A percentile compares a stretch with the other conserved stretches of the same genome.
These are phyloP conservation scores for Talaromyces sp. DNA, from an alignment of 2,329 filamentous ascomycete species.

Conservation along the genomic window DNA sequence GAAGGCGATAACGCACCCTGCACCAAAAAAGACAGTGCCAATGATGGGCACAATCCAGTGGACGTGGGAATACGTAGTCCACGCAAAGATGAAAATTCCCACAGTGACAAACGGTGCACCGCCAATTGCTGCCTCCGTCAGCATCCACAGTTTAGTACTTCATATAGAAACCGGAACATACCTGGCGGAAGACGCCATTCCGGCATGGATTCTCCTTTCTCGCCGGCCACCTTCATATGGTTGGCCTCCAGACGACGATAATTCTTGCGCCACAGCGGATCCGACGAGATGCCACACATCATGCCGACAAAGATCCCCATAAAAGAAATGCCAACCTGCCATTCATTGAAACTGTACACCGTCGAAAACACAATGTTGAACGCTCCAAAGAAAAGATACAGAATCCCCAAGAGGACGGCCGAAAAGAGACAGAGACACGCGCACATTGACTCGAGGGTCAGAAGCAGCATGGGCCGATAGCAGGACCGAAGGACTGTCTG, in stretches of 20 bases:
- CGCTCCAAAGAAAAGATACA: slow-evolving; percentile 88
- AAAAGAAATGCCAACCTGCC: slow-evolving; percentile 76
- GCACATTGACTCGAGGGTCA: slow-evolving; percentile 80
- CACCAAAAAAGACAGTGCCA: slow-evolving; percentile 65
- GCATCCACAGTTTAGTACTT: neutral
- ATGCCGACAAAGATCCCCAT: slow-evolving; percentile 49
- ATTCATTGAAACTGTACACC: slow-evolving; percentile 71
- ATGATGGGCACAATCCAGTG: slow-evolving; percentile 75
- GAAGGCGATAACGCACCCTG: slow-evolving; percentile 52
- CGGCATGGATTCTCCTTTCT: slow-evolving; percentile 60
- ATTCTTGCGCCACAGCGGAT: slow-evolving; percentile 43
- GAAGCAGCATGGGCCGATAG: slow-evolving; percentile 68
- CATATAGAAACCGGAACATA: slow-evolving; percentile 27
- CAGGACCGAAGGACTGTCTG: slow-evolving; percentile 54
- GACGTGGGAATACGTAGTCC: slow-evolving; percentile 68
- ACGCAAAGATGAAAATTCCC: slow-evolving; percentile 83
- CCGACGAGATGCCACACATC: slow-evolving; percentile 39
- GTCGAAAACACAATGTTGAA: slow-evolving; percentile 73
- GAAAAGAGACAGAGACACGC: slow-evolving; percentile 75
- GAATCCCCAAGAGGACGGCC: slow-evolving; percentile 76
- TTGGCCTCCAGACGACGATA: slow-evolving; percentile 38
- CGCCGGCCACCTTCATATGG: slow-evolving; percentile 27
- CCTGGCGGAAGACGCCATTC: slow-evolving; percentile 76
- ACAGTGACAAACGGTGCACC: slow-evolving; percentile 75
- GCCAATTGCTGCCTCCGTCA: slow-evolving; percentile 47